A percentile compares a stretch with the other conserved stretches of the same genome.
Evolutionary conservation across 305 asterid species (phyloP).

Genomic region (Fraxinus sp.): DNA sequence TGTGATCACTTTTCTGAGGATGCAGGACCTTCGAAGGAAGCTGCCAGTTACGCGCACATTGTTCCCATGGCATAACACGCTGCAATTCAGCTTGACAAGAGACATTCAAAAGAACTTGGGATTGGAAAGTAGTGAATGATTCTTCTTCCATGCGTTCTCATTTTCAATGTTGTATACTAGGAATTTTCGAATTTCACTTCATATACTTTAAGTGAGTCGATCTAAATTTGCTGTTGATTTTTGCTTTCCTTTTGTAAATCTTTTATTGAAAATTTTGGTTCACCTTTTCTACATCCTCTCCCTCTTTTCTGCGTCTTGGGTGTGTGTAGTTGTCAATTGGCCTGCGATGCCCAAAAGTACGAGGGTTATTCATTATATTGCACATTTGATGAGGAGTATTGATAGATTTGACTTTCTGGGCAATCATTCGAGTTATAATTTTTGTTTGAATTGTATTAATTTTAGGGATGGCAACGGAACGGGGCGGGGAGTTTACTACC

Average conservation of each 20-base stretch:
- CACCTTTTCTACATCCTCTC: background rate
- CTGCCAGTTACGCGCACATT: constrained; percentile 90
- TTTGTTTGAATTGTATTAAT: background rate
- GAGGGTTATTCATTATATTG: background rate
- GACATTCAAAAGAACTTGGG: constrained; percentile 83
- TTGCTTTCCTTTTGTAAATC: background rate
- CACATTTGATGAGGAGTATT: constrained; percentile 14
- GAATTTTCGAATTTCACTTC: constrained; percentile 13
- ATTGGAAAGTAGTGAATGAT: constrained; percentile 54
- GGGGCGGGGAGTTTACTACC: too few relatives aligned
- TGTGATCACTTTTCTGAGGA: background rate
- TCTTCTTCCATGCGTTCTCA: background rate
- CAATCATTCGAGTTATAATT: background rate
- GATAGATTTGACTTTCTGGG: background rate
- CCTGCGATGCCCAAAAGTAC: constrained; percentile 5
- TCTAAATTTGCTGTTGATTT: background rate
- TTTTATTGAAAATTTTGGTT: background rate
- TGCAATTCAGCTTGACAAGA: constrained; percentile 82
- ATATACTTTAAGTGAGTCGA: background rate
- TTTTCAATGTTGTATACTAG: constrained; percentile 18
- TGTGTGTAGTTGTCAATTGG: constrained; percentile 13
- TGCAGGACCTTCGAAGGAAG: constrained; percentile 94
- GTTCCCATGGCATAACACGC: constrained; percentile 90
- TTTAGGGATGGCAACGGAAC: too few relatives aligned
- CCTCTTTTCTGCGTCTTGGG: background rate